Evolutionary conservation across 202 grass and related monocot genomes (phyloP).

Genomic region (Tripidium arundinaceum): DNA sequence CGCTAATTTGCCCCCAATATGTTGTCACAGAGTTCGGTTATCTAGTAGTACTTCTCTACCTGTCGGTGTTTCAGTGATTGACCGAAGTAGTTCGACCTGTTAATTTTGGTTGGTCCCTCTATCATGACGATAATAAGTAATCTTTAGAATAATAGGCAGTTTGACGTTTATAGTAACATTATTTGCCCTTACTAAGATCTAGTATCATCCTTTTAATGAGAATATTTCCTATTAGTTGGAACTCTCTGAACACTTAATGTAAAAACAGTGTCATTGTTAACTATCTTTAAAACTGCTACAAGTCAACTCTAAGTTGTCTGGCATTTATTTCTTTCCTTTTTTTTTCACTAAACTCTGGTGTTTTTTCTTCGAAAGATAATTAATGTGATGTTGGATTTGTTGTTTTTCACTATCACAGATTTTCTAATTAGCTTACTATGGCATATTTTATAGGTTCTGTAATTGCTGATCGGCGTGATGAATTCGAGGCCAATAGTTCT

Average conservation of each 20-base stretch:
- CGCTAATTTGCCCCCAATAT: not conserved
- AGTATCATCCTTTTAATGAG: not conserved
- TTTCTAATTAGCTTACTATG: not conserved
- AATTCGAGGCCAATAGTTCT: conserved; percentile 60
- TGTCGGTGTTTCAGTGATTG: not conserved
- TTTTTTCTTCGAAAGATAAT: not conserved
- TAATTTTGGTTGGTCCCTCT: not conserved
- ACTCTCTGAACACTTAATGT: not conserved
- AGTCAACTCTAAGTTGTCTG: not conserved
- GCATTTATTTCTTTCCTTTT: not conserved
- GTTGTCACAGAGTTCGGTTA: not conserved
- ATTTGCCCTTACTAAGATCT: not conserved
- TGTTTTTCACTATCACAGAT: not conserved
- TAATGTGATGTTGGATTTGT: not conserved
- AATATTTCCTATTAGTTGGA: too few relatives aligned
- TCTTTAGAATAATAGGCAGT: not conserved
- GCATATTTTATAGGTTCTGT: conserved; percentile 27
- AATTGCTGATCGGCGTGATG: conserved; percentile 41
- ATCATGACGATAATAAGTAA: not conserved
- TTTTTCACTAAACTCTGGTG: not conserved
- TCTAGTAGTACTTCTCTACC: too few relatives aligned
- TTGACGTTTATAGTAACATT: not conserved
- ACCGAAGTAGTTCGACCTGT: not conserved
- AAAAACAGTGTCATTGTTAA: too few relatives aligned
- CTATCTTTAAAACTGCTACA: too few relatives aligned